A percentile compares a stretch with the other conserved stretches of the same genome.
phyloP scores from a whole-genome alignment of 2,329 filamentous ascomycete species.

The Fusarium globosum region DNA sequence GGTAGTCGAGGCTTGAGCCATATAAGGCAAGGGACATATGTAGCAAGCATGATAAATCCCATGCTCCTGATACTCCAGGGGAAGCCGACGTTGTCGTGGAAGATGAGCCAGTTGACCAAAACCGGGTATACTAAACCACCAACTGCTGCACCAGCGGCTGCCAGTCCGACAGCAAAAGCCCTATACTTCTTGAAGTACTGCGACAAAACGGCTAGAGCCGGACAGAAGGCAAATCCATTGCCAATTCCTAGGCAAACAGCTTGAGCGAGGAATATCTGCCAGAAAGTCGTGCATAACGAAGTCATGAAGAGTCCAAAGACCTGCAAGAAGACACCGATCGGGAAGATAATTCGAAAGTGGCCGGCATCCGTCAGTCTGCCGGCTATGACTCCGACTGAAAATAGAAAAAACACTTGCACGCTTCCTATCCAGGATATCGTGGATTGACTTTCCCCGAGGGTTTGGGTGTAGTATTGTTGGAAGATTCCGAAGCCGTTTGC shows the following conservation, averaged over 20 bases:
- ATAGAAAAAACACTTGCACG: slow-evolving; percentile 56
- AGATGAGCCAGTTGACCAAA: slow-evolving; percentile 57
- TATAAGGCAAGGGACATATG: slow-evolving; percentile 51
- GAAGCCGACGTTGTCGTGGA: slow-evolving; percentile 61
- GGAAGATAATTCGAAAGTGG: slow-evolving; percentile 53
- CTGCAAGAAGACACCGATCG: slow-evolving; percentile 53
- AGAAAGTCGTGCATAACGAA: slow-evolving; percentile 57
- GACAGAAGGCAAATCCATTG: slow-evolving; percentile 66
- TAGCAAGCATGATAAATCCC: slow-evolving; percentile 58
- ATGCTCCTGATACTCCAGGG: slow-evolving; percentile 64
- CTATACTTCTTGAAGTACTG: slow-evolving; percentile 70
- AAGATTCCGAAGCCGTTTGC: slow-evolving; percentile 59
- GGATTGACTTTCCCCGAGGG: slow-evolving; percentile 48
- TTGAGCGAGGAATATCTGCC: slow-evolving; percentile 62
- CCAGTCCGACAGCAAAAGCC: slow-evolving; percentile 68
- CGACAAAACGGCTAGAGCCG: slow-evolving; percentile 68
- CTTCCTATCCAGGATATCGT: slow-evolving; percentile 59
- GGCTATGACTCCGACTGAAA: slow-evolving; percentile 55
- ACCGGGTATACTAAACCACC: slow-evolving; percentile 66
- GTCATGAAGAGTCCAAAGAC: slow-evolving; percentile 59
- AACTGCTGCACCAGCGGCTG: slow-evolving; percentile 66
- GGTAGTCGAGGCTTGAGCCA: slow-evolving; percentile 56
- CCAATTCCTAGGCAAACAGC: slow-evolving; percentile 62
- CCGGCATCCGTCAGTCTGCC: slow-evolving; percentile 59
- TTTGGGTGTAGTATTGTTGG: slow-evolving; percentile 57